Percentiles rank a stretch among this genome's conserved stretches.
Evolutionary conservation across 1,284 basidiomycete species (phyloP).

Genomic region (Trametes polyzona): DNA sequence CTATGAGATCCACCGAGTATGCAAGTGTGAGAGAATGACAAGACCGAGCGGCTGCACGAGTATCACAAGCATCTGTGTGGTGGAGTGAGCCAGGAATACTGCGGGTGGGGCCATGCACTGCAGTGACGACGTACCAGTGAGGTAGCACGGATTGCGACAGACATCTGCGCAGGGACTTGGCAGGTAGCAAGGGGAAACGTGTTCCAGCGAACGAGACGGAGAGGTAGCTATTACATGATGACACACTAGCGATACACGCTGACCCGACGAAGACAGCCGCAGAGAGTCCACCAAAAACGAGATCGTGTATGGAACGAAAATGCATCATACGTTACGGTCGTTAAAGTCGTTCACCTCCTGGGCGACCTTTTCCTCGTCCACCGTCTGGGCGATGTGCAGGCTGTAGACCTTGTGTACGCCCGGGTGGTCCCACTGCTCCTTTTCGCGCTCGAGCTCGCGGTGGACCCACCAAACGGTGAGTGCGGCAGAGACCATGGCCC

Average conservation of each 20-base stretch:
- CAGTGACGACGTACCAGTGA: no score
- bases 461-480: slow-evolving; percentile 28
- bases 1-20: no score
- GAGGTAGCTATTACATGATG: no score
- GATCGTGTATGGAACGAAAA: not conserved
- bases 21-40: no score
- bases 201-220: not conserved
- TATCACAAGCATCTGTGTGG: no score
- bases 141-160: no score
- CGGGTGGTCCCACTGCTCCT: slow-evolving; percentile 25
- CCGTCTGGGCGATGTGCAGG: slow-evolving; percentile 20
- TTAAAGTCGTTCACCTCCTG: slow-evolving; percentile 14
- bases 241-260: not conserved
- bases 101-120: no score
- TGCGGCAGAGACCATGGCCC: slow-evolving; percentile 30
- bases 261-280: not conserved
- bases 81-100: no score
- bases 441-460: slow-evolving; percentile 29
- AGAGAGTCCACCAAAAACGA: not conserved
- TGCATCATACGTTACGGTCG: slow-evolving; percentile 8
- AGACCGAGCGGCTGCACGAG: no score
- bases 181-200: no score
- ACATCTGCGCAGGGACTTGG: not conserved
- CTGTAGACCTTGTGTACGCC: slow-evolving; percentile 18
- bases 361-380: slow-evolving; percentile 22